Percentiles rank a stretch among this genome's conserved stretches.
These are phyloP conservation scores for Adansonia grandidieri DNA, from an alignment of 441 rosid species.

Conservation along the genomic window DNA sequence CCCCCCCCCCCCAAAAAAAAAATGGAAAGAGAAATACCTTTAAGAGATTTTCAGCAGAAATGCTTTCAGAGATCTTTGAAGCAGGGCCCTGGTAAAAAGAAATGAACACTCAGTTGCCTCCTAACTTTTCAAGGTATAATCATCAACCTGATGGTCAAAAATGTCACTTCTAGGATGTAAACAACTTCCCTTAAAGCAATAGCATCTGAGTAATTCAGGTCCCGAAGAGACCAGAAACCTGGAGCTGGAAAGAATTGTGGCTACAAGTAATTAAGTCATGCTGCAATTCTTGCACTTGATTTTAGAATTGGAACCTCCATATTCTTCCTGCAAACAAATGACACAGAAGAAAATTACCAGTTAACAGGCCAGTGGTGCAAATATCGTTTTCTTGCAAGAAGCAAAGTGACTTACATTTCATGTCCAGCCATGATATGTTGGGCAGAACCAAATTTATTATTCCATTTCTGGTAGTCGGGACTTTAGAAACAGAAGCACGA, in stretches of 20 bases:
- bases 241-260: constrained; percentile 96
- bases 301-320: constrained; percentile 76
- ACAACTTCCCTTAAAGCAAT: constrained; percentile 55
- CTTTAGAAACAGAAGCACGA: constrained; percentile 63
- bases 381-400: constrained; percentile 18
- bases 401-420: constrained; percentile 54
- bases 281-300: constrained; percentile 83
- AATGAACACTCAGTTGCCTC: constrained; percentile 24
- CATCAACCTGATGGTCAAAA: constrained; percentile 23
- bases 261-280: constrained; percentile 84
- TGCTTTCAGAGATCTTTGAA: constrained; percentile 43
- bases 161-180: constrained; percentile 16
- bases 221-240: constrained; percentile 67
- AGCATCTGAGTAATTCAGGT: constrained; percentile 37
- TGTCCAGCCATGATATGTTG: constrained; percentile 93
- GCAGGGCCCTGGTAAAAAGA: constrained; percentile 47
- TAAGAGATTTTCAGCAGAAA: constrained; percentile 64
- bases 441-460: constrained; percentile 66
- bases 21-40: background rate
- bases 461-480: constrained; percentile 73
- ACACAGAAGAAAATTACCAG: constrained; percentile 26
- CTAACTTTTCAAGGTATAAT: constrained; percentile 16
- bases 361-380: constrained; percentile 21
- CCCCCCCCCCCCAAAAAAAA: background rate
- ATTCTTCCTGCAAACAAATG: constrained; percentile 61